A percentile compares a stretch with the other conserved stretches of the same genome.
Conservation (phyloP, 345 rosid species). For the Camelina neglecta region DNA sequence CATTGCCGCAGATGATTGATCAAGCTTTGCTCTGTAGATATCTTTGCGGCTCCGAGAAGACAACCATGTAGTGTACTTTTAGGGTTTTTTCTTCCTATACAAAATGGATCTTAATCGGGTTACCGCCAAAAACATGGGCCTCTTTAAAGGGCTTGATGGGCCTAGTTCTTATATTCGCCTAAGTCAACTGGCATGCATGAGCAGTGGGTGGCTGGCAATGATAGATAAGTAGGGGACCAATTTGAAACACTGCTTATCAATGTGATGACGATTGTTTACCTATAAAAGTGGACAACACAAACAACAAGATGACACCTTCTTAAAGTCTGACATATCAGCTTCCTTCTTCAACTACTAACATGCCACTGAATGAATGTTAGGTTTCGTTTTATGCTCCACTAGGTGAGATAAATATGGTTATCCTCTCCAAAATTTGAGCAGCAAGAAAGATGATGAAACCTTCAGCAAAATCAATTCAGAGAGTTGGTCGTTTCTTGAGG, state of each 20-base stretch:
- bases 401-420: conserved; percentile 34
- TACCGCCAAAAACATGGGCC: not conserved
- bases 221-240: conserved; percentile 48
- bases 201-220: conserved; percentile 15
- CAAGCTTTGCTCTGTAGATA: conserved; percentile 18
- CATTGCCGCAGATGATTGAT: conserved; percentile 35
- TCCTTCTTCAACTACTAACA: conserved; percentile 40
- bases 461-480: conserved; percentile 56
- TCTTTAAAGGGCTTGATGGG: not conserved
- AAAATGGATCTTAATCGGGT: conserved; percentile 8
- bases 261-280: conserved; percentile 44
- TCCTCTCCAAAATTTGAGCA: conserved; percentile 1
- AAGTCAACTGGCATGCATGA: conserved; percentile 6
- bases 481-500: conserved; percentile 59
- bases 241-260: conserved; percentile 29
- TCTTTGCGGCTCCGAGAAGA: conserved; percentile 19
- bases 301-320: conserved; percentile 40
- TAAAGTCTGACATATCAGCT: conserved; percentile 36
- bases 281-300: conserved; percentile 27
- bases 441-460: conserved; percentile 39
- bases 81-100: conserved; percentile 4
- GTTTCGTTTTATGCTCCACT: conserved; percentile 19
- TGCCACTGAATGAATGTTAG: conserved; percentile 41
- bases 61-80: not conserved
- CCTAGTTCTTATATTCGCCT: not conserved